Evolutionary conservation across 148 eudicot species (phyloP).

Genomic region (Camellia granthamiana): DNA sequence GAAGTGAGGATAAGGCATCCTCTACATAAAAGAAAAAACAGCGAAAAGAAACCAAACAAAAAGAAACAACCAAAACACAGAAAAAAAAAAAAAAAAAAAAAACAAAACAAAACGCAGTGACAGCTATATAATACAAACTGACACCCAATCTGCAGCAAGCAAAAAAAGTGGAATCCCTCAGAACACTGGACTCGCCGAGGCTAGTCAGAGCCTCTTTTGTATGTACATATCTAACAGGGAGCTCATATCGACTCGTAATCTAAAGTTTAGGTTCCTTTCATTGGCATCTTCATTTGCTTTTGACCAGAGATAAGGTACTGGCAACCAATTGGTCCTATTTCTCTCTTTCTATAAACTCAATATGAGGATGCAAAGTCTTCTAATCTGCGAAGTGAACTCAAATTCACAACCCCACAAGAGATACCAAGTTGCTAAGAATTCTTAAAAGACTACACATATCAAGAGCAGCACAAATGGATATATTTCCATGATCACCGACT

Average conservation of each 20-base stretch:
- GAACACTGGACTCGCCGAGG: too few relatives aligned
- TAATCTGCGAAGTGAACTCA: background rate
- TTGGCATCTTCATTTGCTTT: background rate
- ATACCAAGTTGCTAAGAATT: background rate
- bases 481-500: constrained; percentile 2
- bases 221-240: background rate
- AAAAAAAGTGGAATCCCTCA: too few relatives aligned
- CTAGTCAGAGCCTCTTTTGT: background rate
- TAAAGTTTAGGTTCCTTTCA: background rate
- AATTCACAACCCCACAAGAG: background rate
- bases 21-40: too few relatives aligned
- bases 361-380: background rate
- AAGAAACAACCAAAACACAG: too few relatives aligned
- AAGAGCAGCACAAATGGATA: background rate
- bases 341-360: background rate
- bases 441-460: background rate
- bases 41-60: too few relatives aligned
- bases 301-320: background rate
- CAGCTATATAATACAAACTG: too few relatives aligned
- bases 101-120: too few relatives aligned
- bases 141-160: too few relatives aligned
- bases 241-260: background rate
- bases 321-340: background rate
- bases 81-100: too few relatives aligned
- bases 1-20: too few relatives aligned